Evolutionary conservation across 257 asterid species (phyloP), one percentile per base, ranked within the genome.

Genomic region (Salvia splendens): DNA sequence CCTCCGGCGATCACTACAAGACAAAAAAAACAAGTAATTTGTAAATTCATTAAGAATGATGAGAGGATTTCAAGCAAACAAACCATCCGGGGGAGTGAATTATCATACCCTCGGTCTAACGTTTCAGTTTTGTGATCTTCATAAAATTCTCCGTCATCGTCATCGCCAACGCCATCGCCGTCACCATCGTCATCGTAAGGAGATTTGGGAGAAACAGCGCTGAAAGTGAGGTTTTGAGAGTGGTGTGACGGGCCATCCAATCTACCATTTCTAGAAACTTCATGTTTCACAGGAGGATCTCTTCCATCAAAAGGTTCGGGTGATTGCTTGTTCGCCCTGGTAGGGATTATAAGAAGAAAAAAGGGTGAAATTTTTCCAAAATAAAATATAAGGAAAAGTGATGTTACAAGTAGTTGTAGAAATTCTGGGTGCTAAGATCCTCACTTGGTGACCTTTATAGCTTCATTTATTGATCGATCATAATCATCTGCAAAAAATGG

Each of bases 361-460:
- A 32, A 16, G 24, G 36, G 10, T 42, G 5, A 65, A 66, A 43
- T 59, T 12, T 59, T 28, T 35, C 33, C 6, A 12, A 17, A 61
- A 49, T 42, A 15, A 45, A 45, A 35, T 10, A 51, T 3, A 47
- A 45, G 41, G 30, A 62, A 12, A 57, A 62, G 42, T 63, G 51
- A 54, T 55, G 30, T 28, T 47, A 30, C 20, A 70, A 70, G 42
- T 57, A 66, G 54, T 63, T 36, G 16, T 12, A 69, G 17, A 71
- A 66, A 28, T 71, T 42, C 32, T 50, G 47, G 40, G 73, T 43
- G 43, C 28, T 20, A 67, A 73, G 75, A 40, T 67, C 36, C 93
- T 8, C 91, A 88, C 99, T 90, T 90, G 85, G 99, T 86, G 78
- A 85, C 80, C 81, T 93, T 90, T 73, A 93, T 76, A 75, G 97